Conservation (phyloP, 768 basidiomycete species). For the Boletellus ananas region DNA sequence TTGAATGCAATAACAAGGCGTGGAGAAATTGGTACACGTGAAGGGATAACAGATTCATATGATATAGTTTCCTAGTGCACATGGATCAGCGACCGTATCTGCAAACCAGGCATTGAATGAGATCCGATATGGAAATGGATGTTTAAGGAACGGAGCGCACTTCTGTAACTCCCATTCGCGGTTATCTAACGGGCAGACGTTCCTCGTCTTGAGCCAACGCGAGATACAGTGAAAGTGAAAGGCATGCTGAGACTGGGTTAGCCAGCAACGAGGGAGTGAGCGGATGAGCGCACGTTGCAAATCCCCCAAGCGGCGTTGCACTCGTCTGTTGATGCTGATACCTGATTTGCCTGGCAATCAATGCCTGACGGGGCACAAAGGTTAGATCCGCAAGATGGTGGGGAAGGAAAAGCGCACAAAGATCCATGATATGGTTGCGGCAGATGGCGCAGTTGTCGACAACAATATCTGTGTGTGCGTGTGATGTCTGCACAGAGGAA, state of each 20-base stretch:
- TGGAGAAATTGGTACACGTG: constrained; percentile 12
- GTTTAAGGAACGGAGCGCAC: constrained; percentile 43
- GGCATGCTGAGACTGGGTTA: constrained; percentile 63
- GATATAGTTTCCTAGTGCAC: constrained; percentile 14
- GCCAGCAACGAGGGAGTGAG: neutral
- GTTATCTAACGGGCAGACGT: constrained; percentile 93
- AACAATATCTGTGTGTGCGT: constrained; percentile 70
- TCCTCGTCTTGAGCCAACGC: constrained; percentile 96
- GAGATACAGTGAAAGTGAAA: constrained; percentile 99
- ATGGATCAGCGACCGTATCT: constrained; percentile 41
- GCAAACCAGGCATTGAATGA: neutral
- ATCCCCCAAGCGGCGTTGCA: constrained; percentile 99
- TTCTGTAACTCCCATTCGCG: constrained; percentile 97
- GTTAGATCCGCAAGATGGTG: neutral
- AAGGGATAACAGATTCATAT: constrained; percentile 9
- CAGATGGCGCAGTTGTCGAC: constrained; percentile 99
- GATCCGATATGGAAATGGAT: neutral
- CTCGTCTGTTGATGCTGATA: constrained; percentile 93
- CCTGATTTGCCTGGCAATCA: constrained; percentile 99
- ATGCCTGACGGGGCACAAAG: constrained; percentile 60
- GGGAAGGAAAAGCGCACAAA: constrained; percentile 58
- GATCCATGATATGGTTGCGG: constrained; percentile 99
- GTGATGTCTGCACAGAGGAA: constrained; percentile 10
- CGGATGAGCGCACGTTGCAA: constrained; percentile 66
- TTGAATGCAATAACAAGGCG: neutral